Conservation (phyloP, 140 eudicot species). For the Ambrosia hybrid region DNA sequence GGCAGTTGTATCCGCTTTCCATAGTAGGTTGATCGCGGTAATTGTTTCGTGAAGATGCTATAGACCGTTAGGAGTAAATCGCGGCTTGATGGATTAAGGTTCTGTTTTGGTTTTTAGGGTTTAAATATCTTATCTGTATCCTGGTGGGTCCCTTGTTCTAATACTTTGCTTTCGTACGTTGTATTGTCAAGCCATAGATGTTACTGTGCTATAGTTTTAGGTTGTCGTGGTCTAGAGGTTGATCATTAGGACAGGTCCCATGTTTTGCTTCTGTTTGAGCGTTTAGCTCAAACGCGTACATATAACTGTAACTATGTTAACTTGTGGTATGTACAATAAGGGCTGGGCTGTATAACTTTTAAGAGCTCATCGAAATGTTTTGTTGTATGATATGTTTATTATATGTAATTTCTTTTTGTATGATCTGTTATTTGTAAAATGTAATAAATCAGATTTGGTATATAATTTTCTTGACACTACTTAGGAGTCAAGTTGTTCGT, state of each 20-base stretch:
- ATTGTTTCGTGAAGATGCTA: constrained; percentile 14
- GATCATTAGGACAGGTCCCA: not conserved
- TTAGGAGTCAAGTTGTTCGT: too few relatives aligned
- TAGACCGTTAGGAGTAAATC: not conserved
- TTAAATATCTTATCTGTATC: not conserved
- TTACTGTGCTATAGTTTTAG: not conserved
- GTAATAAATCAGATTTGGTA: too few relatives aligned
- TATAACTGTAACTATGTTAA: not conserved
- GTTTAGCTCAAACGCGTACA: too few relatives aligned
- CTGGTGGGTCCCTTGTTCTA: not conserved
- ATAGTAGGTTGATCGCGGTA: not conserved
- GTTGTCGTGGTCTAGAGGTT: not conserved
- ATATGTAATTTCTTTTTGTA: too few relatives aligned
- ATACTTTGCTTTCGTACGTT: not conserved
- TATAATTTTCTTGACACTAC: too few relatives aligned
- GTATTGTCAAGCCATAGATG: not conserved
- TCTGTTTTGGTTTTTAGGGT: not conserved
- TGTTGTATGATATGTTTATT: too few relatives aligned
- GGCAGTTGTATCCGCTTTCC: not conserved
- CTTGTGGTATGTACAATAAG: constrained; percentile 5
- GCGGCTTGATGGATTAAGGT: constrained; percentile 5
- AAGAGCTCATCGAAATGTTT: not conserved
- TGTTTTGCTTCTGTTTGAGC: not conserved
- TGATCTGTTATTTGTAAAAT: not conserved
- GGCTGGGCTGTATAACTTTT: constrained; percentile 4